phyloP scores from a whole-genome alignment of 2,329 filamentous ascomycete species.

The Aspergillus brasiliensis region DNA sequence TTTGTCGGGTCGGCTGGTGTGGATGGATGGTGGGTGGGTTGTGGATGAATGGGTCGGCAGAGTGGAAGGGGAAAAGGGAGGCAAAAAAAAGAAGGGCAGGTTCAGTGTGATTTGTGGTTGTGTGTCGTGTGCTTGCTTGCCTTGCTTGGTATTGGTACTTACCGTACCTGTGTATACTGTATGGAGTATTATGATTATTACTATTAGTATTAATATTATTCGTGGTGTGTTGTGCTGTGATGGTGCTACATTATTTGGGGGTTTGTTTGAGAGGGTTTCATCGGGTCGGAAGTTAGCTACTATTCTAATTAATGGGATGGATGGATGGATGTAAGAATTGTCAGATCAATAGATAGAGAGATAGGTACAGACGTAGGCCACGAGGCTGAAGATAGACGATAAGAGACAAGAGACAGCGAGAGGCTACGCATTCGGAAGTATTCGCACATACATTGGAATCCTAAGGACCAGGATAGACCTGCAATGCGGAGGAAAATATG shows the following conservation, averaged over 20 bases:
- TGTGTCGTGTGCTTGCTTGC: not conserved
- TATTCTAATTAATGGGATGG: not conserved
- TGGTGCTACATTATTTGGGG: not conserved
- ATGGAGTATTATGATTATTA: too few species aligned
- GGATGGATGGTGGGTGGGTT: not conserved
- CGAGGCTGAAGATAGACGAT: constrained; percentile 5
- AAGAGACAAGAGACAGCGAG: not conserved
- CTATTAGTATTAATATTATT: too few species aligned
- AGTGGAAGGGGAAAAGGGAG: not conserved
- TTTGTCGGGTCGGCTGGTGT: not conserved
- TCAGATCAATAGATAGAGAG: not conserved
- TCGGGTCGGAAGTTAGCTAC: not conserved
- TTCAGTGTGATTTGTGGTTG: too few species aligned
- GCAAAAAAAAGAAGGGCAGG: not conserved
- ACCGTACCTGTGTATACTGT: too few species aligned
- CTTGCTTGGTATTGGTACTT: not conserved
- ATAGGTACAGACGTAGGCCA: not conserved
- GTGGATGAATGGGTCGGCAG: not conserved
- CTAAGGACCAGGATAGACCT: too few species aligned
- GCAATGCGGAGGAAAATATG: not conserved
- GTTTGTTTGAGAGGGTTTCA: not conserved
- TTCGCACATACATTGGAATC: not conserved
- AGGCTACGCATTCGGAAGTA: not conserved
- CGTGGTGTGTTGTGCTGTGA: not conserved
- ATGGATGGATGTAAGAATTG: not conserved